phyloP scores from a whole-genome alignment of 73 alveolate species.

The Tetrahymena borealis region DNA sequence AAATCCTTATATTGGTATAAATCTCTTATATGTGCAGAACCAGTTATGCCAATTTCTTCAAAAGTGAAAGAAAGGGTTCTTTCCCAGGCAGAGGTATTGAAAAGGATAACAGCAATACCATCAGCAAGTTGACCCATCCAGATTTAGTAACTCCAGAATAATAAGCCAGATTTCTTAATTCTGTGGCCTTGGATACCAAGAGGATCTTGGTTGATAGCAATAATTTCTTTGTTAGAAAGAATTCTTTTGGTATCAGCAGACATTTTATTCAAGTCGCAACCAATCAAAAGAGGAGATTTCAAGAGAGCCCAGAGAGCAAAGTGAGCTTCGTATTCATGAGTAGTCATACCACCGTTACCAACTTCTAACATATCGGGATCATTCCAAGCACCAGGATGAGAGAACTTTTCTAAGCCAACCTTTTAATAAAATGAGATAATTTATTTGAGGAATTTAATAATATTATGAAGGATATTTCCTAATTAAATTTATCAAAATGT shows the following conservation, averaged over 20 bases:
- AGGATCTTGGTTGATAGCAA: slow-evolving; percentile 91
- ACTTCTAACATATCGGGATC: slow-evolving; percentile 98
- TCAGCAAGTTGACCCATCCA: slow-evolving; percentile 27
- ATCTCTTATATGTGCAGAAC: slow-evolving; percentile 15
- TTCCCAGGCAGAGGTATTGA: slow-evolving; percentile 6
- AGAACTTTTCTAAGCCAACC: slow-evolving; percentile 51
- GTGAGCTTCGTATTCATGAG: slow-evolving; percentile 82
- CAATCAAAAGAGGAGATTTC: slow-evolving; percentile 93
- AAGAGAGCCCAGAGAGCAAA: slow-evolving; percentile 95
- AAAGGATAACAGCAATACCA: slow-evolving; percentile 20
- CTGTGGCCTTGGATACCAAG: slow-evolving; percentile 83
- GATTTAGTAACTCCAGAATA: slow-evolving; percentile 1
- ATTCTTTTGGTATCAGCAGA: slow-evolving; percentile 58
- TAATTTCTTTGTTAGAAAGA: slow-evolving; percentile 73
- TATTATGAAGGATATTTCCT: no score
- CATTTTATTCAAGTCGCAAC: slow-evolving; percentile 77
- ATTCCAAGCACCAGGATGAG: slow-evolving; percentile 99
- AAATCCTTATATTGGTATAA: slow-evolving; percentile 3
- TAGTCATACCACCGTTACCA: slow-evolving; percentile 88
- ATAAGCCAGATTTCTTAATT: slow-evolving; percentile 18
- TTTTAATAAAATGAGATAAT: background rate
- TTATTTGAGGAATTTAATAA: no score
- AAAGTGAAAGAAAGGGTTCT: slow-evolving; percentile 10
- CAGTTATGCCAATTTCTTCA: slow-evolving; percentile 18
- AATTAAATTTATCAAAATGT: no score